A percentile compares a stretch with the other conserved stretches of the same genome.
Conservation (phyloP, 345 rosid species). For the Hibiscus trionum region DNA sequence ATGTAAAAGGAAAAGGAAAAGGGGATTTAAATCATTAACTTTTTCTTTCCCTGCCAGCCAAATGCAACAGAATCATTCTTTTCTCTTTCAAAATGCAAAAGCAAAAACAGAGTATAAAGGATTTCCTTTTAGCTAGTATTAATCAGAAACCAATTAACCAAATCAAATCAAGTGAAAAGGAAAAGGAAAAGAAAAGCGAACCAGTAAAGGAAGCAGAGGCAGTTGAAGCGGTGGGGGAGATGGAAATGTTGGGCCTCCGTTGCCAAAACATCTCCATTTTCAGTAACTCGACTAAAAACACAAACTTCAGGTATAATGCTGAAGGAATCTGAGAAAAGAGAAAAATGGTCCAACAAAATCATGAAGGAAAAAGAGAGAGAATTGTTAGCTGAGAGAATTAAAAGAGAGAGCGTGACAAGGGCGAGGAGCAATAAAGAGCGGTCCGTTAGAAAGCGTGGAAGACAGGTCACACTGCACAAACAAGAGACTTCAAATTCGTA, state of each 20-base stretch:
- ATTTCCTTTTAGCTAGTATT: constrained; percentile 5
- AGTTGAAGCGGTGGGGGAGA: constrained; percentile 14
- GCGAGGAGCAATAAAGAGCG: constrained; percentile 9
- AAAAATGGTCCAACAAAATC: constrained; percentile 24
- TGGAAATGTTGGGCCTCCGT: constrained; percentile 24
- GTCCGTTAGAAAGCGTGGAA: constrained; percentile 4
- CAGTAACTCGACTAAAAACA: constrained; percentile 16
- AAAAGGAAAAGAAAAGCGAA: constrained; percentile 6
- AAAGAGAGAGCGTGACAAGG: neutral
- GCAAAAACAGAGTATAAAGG: neutral
- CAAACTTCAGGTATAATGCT: neutral
- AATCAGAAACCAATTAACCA: constrained; percentile 20
- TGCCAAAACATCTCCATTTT: constrained; percentile 46
- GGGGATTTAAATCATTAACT: too few species aligned
- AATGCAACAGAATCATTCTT: too few species aligned
- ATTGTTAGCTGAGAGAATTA: neutral
- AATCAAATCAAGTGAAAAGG: neutral
- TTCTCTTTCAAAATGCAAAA: too few species aligned
- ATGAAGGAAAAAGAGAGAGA: neutral
- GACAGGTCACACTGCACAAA: neutral
- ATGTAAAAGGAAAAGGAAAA: too few species aligned
- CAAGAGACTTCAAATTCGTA: constrained; percentile 23
- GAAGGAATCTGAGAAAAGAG: constrained; percentile 23
- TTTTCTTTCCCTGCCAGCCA: too few species aligned
- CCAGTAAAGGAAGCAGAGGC: constrained; percentile 29